phyloP scores from a whole-genome alignment of 441 rosid genomes.

The Aleurites moluccanus region DNA sequence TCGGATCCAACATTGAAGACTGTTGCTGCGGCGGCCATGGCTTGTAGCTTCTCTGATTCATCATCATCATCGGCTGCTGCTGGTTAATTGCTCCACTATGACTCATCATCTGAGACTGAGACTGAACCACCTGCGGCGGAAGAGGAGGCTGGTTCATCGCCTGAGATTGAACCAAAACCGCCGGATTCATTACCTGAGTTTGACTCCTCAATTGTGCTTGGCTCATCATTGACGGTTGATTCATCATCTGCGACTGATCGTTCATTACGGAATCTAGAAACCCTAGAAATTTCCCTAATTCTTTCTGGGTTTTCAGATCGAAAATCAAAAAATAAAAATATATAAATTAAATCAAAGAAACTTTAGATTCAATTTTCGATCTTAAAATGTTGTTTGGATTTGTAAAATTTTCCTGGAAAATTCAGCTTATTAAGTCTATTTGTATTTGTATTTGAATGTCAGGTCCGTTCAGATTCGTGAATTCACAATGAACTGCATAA shows the following conservation, averaged over 20 bases:
- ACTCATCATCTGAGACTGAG: slow-evolving; percentile 33
- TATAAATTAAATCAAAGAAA: background rate
- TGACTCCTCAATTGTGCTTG: slow-evolving; percentile 42
- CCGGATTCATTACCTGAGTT: slow-evolving; percentile 37
- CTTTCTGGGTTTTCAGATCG: background rate
- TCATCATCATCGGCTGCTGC: slow-evolving; percentile 36
- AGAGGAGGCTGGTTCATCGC: slow-evolving; percentile 42
- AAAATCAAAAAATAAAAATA: background rate
- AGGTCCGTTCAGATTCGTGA: background rate
- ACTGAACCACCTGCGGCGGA: slow-evolving; percentile 34
- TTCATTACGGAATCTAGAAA: slow-evolving; percentile 15
- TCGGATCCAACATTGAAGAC: slow-evolving; percentile 20
- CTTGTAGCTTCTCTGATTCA: slow-evolving; percentile 37
- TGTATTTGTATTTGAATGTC: too few species aligned
- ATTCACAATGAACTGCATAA: too few species aligned
- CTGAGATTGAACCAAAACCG: slow-evolving; percentile 38
- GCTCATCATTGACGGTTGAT: slow-evolving; percentile 41
- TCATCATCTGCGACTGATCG: slow-evolving; percentile 44
- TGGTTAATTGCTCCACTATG: slow-evolving; percentile 22
- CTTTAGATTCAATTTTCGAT: background rate
- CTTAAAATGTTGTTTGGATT: background rate
- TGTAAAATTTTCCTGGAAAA: background rate
- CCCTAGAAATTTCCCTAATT: background rate
- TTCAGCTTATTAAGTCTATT: background rate
- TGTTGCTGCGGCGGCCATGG: slow-evolving; percentile 44